Percentiles rank a stretch among this genome's conserved stretches.
These are phyloP conservation scores for Leishmania aethiopica DNA, from an alignment of 208 protist species.

Conservation along the genomic window DNA sequence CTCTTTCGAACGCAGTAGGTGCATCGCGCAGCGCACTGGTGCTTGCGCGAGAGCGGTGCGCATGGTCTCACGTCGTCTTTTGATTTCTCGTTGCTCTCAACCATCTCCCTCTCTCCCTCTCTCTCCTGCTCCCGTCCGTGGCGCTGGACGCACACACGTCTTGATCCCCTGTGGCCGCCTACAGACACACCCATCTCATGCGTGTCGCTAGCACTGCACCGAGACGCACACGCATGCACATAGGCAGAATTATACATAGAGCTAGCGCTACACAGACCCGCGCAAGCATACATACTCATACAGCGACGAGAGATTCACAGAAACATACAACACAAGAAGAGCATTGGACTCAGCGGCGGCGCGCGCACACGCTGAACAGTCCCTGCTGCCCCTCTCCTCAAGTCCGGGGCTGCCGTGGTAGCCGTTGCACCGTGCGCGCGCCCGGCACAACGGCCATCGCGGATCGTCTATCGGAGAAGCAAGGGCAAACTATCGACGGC, in stretches of 20 bases:
- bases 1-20: neutral
- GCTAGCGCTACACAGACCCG: neutral
- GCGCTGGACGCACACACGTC: neutral
- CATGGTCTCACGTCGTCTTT: neutral
- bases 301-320: neutral
- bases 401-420: neutral
- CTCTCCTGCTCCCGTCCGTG: neutral
- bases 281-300: neutral
- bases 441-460: neutral
- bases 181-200: neutral
- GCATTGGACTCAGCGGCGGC: neutral
- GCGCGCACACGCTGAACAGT: neutral
- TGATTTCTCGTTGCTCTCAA: neutral
- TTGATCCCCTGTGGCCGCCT: neutral
- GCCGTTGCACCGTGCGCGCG: neutral
- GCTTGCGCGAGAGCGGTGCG: neutral
- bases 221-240: constrained; percentile 5
- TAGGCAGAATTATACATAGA: constrained; percentile 5
- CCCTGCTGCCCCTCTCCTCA: too few species aligned
- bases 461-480: neutral
- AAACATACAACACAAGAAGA: neutral
- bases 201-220: neutral
- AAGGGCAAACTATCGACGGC: neutral
- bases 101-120: neutral
- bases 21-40: neutral